Evolutionary conservation across 2,329 filamentous ascomycete genomes (phyloP).

Genomic region (Aspergillus pseudonomiae): DNA sequence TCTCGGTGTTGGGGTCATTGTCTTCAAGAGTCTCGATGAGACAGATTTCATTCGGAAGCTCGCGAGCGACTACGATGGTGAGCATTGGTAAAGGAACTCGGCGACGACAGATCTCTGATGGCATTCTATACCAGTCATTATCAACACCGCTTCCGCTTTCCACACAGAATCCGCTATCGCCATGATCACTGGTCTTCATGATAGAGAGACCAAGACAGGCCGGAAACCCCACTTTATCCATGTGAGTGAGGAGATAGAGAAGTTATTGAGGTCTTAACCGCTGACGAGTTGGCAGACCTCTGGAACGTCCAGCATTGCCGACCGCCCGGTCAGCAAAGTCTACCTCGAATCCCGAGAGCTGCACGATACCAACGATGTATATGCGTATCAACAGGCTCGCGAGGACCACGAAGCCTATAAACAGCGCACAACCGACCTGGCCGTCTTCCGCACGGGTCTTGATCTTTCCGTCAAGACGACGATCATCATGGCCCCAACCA

Average conservation of each 20-base stretch:
- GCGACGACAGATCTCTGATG: background rate
- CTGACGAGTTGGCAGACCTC: background rate
- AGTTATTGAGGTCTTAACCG: too few relatives aligned
- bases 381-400: conserved; percentile 42
- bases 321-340: conserved; percentile 42
- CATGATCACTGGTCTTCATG: conserved; percentile 47
- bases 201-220: conserved; percentile 39
- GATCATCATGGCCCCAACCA: conserved; percentile 51
- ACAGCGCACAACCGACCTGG: conserved; percentile 51
- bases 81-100: background rate
- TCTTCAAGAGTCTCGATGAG: conserved; percentile 21
- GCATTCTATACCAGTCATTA: conserved; percentile 33
- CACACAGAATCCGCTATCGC: conserved; percentile 44
- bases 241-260: conserved; percentile 15
- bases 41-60: conserved; percentile 8
- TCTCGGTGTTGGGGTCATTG: conserved; percentile 12
- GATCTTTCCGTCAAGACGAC: conserved; percentile 47
- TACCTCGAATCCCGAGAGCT: conserved; percentile 39
- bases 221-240: conserved; percentile 46
- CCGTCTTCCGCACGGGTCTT: conserved; percentile 45
- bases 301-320: conserved; percentile 35
- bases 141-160: conserved; percentile 48
- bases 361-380: conserved; percentile 51
- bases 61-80: conserved; percentile 19
- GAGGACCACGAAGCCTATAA: conserved; percentile 43